Base-by-base conservation (phyloP, 2,329 filamentous ascomycete genomes). In the Xylariales sp. region DNA sequence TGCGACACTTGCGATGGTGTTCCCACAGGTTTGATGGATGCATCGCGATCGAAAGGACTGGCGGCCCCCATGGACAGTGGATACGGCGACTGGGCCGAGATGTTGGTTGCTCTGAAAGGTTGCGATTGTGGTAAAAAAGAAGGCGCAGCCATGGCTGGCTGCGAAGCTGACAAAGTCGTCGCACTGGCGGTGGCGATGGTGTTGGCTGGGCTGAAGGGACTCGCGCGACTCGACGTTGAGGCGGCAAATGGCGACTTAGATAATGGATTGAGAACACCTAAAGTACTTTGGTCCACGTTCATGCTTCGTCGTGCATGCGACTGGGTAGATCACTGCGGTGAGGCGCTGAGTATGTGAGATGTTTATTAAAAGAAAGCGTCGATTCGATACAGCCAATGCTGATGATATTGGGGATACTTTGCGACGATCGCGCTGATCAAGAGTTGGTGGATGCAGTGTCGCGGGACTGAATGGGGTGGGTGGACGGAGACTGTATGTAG, bases 91-190 rank as follows among this genome's bases (percentile, higher is more conserved):
- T 63, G 59, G 29, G 44, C 29, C n/a, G 61, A 45, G 11, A 55
- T 44, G 40, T 50, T 44, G 28, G 53, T 21, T 43, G 60, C 47
- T 53, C 65, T 55, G 42, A 68, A 67, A 21, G 62, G 49, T 42
- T 63, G 65, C 40, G 61, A 52, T 40, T 63, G 56, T 37, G 62
- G 55, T 37, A 67, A 51, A 49, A 66, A 74, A 42, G 61, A 56
- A 29, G 68, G 56, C 39, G 66, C 58, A 43, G 69, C 61, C 71
- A 76, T 74, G 45, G 56, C 52, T 42, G 53, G 54, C 40, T 57
- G 60, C 25, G 43, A 43, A 21, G 49, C 32, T 21, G 35, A 33
- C 13, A 40, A 16, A 15, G 40, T 14, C 16, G 45, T 21, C 35
- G 45, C 21, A 31, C 45, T 38, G 33, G 46, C 40, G 14, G 47